Evolutionary conservation across 768 basidiomycete species (phyloP), one percentile per base, ranked within the genome.

Genomic region (Chalciporus piperatus): DNA sequence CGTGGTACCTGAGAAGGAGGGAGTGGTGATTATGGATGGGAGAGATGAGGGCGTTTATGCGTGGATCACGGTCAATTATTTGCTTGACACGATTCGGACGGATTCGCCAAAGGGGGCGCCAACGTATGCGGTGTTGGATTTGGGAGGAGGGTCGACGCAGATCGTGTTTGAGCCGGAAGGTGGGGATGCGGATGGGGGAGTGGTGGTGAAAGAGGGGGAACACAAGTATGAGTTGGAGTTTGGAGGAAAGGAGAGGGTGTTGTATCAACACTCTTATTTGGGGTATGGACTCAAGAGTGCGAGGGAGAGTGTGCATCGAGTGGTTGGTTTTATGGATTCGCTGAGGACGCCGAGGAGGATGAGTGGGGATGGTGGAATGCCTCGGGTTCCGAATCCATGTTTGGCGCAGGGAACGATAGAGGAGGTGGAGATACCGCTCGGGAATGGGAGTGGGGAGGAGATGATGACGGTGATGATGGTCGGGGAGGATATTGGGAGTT

Each of bases 181-280:
- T 69, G 77, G 77, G 25, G 70, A 71, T 23, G 57, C 71, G 22
- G 70, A 67, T 27, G 59, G n/a, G 28, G 28, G 63, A n/a, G n/a
- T n/a, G 28, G 61, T 57, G 48, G 72, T 88, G 52, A 81, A 77
- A 54, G 87, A 88, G 5, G 96, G 94, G 41, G 95, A 97, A 48
- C 96, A 98, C 74, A 91, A 89, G 71, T 97, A 93, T 69, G 83
- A 83, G 43, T 76, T 98, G 43, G 72, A 68, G 32, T 94, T 95
- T 62, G 87, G 81, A 3, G 89, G 86, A 16, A 73, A 71, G 59
- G 77, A 72, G 46, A 82, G 88, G 67, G 82, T 84, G 55, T 69
- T 98, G 56, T 98, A 98, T 71, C 97, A 98, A 72, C 96, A 99
- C 64, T 98, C 96, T 49, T 97, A 98, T 72, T 79, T 98, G 50